phyloP scores from a whole-genome alignment of 495 filamentous ascomycete genomes.

The Neurospora sp. region DNA sequence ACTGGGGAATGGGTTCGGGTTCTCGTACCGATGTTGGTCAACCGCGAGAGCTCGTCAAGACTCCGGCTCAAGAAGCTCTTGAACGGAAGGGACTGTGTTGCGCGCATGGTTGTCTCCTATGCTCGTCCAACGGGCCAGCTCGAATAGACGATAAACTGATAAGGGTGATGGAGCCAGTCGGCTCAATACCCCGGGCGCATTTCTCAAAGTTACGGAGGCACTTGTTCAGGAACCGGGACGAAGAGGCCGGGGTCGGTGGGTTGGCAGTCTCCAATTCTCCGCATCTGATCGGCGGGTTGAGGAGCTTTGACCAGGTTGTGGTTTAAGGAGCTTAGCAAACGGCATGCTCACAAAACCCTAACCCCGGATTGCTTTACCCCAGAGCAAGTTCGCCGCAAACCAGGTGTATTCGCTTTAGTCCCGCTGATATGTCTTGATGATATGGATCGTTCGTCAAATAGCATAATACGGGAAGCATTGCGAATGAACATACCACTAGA shows the following conservation, averaged over 20 bases:
- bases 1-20: not conserved
- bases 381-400: not conserved
- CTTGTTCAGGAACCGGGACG: not conserved
- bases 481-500: not conserved
- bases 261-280: not conserved
- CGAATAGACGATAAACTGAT: not conserved
- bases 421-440: too few species aligned
- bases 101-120: slow-evolving; percentile 25
- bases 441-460: too few species aligned
- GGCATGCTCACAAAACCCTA: not conserved
- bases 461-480: not conserved
- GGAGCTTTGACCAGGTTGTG: not conserved
- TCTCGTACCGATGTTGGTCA: slow-evolving; percentile 32
- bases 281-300: not conserved
- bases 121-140: not conserved
- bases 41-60: slow-evolving; percentile 36
- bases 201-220: not conserved
- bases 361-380: not conserved
- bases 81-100: slow-evolving; percentile 26
- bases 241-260: not conserved
- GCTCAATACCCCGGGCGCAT: slow-evolving; percentile 8
- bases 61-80: slow-evolving; percentile 38
- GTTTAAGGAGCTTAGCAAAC: not conserved
- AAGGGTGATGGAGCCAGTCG: slow-evolving; percentile 9
- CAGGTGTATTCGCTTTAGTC: not conserved